Conservation (phyloP, 495 filamentous ascomycete species). For the Chaetomidium leptoderma region DNA sequence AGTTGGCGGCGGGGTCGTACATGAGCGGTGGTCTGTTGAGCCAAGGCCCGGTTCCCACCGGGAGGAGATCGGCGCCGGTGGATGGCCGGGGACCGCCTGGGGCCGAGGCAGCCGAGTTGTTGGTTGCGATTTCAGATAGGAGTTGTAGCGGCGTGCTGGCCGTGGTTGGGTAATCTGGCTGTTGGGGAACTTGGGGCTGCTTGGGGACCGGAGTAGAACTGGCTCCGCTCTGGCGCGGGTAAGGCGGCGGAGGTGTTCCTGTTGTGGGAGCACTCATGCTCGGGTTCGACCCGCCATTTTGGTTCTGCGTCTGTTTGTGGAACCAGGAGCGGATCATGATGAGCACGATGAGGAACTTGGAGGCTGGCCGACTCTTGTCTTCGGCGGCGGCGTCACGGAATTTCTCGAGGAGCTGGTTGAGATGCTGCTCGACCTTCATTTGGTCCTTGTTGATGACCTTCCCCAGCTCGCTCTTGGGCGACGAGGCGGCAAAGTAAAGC, state of each 20-base stretch:
- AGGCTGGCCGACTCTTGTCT: conserved; percentile 62
- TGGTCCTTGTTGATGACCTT: conserved; percentile 71
- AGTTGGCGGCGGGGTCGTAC: neutral
- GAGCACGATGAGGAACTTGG: conserved; percentile 73
- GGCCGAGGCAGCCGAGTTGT: conserved; percentile 38
- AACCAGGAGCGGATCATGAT: conserved; percentile 73
- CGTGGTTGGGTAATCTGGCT: conserved; percentile 28
- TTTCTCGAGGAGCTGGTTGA: conserved; percentile 61
- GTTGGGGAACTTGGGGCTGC: conserved; percentile 15
- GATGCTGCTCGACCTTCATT: conserved; percentile 69
- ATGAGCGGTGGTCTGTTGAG: neutral
- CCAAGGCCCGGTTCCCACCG: neutral
- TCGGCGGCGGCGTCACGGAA: conserved; percentile 61
- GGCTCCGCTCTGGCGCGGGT: conserved; percentile 9
- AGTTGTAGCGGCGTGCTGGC: conserved; percentile 58
- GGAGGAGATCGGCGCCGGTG: conserved; percentile 16
- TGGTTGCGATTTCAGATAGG: conserved; percentile 64
- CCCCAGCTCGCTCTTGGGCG: conserved; percentile 63
- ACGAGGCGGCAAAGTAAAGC: conserved; percentile 71
- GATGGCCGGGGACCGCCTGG: neutral
- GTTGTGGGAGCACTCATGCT: neutral
- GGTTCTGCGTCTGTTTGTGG: conserved; percentile 39
- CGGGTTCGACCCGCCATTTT: conserved; percentile 16
- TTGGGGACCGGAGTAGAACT: conserved; percentile 19
- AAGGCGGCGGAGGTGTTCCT: conserved; percentile 9